Evolutionary conservation across 2,329 filamentous ascomycete genomes (phyloP).

Genomic region (Penicillium hesseltinei): DNA sequence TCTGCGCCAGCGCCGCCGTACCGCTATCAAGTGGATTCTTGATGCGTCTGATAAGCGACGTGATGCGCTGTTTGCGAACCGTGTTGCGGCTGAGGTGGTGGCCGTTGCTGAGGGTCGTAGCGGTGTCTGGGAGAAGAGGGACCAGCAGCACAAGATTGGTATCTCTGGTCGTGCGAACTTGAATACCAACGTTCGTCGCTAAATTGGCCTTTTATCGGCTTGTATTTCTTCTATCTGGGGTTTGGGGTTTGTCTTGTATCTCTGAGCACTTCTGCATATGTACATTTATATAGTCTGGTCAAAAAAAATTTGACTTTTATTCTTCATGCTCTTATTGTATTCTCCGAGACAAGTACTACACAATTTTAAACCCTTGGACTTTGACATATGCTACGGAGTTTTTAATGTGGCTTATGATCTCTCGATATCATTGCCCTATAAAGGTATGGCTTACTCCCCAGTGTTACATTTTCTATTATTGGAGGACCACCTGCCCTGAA

Average conservation of each 20-base stretch:
- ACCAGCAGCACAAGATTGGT: slow-evolving; percentile 74
- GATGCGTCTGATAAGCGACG: slow-evolving; percentile 76
- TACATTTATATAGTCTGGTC: slow-evolving; percentile 21
- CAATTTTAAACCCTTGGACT: neutral
- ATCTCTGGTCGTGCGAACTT: slow-evolving; percentile 76
- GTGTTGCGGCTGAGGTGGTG: slow-evolving; percentile 82
- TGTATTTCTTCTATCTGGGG: slow-evolving; percentile 9
- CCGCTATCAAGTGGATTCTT: slow-evolving; percentile 85
- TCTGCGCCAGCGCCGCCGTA: slow-evolving; percentile 71
- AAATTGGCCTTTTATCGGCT: slow-evolving; percentile 4
- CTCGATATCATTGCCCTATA: neutral
- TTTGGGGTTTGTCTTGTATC: slow-evolving; percentile 11
- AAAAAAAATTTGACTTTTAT: slow-evolving; percentile 13
- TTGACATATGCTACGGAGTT: neutral
- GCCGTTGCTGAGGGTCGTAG: slow-evolving; percentile 84
- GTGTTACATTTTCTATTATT: neutral
- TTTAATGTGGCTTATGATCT: neutral
- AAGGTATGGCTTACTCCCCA: neutral
- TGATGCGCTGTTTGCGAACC: slow-evolving; percentile 69
- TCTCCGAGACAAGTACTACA: neutral
- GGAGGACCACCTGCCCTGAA: neutral
- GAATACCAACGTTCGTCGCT: slow-evolving; percentile 31
- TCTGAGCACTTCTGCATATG: slow-evolving; percentile 21
- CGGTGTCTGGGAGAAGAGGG: slow-evolving; percentile 77
- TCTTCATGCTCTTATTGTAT: neutral